These are phyloP conservation scores for Lentinula raphanica DNA, from an alignment of 768 basidiomycete genomes.

Conservation along the genomic window DNA sequence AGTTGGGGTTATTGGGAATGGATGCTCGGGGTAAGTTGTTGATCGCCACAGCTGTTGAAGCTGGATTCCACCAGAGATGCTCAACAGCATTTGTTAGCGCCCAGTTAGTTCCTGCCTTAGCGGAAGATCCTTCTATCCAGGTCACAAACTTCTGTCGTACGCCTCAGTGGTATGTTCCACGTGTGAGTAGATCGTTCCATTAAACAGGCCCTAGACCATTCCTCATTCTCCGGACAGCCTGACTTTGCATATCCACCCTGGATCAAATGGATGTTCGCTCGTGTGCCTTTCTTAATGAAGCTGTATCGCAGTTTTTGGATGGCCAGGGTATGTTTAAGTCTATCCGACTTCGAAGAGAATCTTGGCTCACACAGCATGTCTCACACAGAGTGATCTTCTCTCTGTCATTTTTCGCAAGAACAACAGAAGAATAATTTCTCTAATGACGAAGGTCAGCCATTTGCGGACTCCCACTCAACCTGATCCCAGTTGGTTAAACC, in stretches of 20 bases:
- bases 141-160: conserved; percentile 58
- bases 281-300: conserved; percentile 46
- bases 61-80: background rate
- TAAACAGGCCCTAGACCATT: background rate
- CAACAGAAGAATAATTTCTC: conserved; percentile 26
- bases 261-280: conserved; percentile 49
- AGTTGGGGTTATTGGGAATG: conserved; percentile 61
- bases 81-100: conserved; percentile 36
- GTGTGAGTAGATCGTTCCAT: conserved; percentile 30
- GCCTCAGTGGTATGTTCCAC: conserved; percentile 52
- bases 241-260: conserved; percentile 37
- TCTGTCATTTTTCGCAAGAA: conserved; percentile 37
- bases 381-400: conserved; percentile 31
- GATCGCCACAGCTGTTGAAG: conserved; percentile 11
- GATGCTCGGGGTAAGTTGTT: conserved; percentile 47
- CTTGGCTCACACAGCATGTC: background rate
- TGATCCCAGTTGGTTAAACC: conserved; percentile 1
- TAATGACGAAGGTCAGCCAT: conserved; percentile 25
- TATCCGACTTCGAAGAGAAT: background rate
- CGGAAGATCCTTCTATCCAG: conserved; percentile 41
- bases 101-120: conserved; percentile 54
- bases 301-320: conserved; percentile 44
- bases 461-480: too few relatives aligned
- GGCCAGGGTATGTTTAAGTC: conserved; percentile 33
- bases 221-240: conserved; percentile 17